Percentiles rank a stretch among this genome's conserved stretches.
Conservation (phyloP, 371 early-diverging fungal species). For the Rhizopus stolonifer region DNA sequence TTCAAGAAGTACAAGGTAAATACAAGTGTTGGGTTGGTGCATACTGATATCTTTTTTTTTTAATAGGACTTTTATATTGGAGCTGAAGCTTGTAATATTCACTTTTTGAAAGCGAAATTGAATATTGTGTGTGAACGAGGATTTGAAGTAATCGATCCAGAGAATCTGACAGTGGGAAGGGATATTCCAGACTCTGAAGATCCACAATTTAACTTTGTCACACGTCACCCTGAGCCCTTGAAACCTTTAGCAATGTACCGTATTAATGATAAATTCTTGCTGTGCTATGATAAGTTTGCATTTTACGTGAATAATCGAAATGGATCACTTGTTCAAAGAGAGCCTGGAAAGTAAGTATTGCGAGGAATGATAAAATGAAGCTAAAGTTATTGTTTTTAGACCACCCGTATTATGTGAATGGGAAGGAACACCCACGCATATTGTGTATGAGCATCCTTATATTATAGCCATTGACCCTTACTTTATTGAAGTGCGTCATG, state of each 20-base stretch:
- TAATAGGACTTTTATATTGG: conserved; percentile 80
- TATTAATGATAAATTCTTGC: conserved; percentile 67
- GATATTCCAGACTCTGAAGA: conserved; percentile 76
- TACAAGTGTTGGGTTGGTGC: background rate
- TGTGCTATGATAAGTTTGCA: conserved; percentile 92
- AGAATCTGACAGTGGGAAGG: conserved; percentile 65
- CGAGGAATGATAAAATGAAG: background rate
- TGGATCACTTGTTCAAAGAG: conserved; percentile 43
- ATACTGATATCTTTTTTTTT: background rate
- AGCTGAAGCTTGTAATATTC: conserved; percentile 72
- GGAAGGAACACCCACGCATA: conserved; percentile 60
- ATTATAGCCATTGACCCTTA: conserved; percentile 83
- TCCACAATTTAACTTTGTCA: conserved; percentile 78
- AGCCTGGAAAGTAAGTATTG: conserved; percentile 34
- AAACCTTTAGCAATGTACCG: conserved; percentile 87
- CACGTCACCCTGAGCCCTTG: conserved; percentile 66
- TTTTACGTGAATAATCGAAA: conserved; percentile 85
- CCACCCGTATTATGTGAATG: conserved; percentile 49
- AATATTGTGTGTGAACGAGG: conserved; percentile 84
- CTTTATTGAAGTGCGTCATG: conserved; percentile 89
- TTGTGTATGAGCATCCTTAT: conserved; percentile 80
- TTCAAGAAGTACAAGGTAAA: conserved; percentile 36
- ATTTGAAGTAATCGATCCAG: conserved; percentile 83
- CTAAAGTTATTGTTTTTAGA: conserved; percentile 8
- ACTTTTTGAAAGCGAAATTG: conserved; percentile 72